These are phyloP conservation scores for Phialophora tarda DNA, from an alignment of 2,329 filamentous ascomycete genomes.

Conservation along the genomic window DNA sequence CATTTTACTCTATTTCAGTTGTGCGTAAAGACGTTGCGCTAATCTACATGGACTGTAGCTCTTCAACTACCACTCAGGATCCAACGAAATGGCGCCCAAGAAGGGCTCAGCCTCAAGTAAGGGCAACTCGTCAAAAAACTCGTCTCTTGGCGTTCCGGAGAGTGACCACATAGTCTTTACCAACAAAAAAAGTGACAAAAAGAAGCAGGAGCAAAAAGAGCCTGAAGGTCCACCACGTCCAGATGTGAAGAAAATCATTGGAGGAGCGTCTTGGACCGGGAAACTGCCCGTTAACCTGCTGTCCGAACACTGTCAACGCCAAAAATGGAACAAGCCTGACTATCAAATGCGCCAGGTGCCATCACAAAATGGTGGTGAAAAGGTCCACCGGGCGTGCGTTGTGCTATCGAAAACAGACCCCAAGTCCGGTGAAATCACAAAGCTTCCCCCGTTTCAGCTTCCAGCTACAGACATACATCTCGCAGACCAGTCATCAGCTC, in stretches of 20 bases:
- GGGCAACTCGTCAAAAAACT: constrained; percentile 32
- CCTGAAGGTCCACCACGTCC: constrained; percentile 55
- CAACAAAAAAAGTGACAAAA: constrained; percentile 35
- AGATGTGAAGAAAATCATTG: constrained; percentile 77
- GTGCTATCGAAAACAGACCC: constrained; percentile 74
- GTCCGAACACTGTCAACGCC: constrained; percentile 92
- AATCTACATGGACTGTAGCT: not conserved
- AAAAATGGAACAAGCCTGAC: constrained; percentile 92
- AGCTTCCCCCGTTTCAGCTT: constrained; percentile 80
- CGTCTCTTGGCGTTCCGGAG: constrained; percentile 30
- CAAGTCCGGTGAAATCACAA: constrained; percentile 79
- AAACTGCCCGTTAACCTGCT: constrained; percentile 94
- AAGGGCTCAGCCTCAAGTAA: constrained; percentile 33
- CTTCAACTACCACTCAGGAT: not conserved
- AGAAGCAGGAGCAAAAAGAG: constrained; percentile 42
- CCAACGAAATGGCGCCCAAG: constrained; percentile 35
- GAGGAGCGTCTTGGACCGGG: constrained; percentile 94
- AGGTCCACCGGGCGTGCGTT: constrained; percentile 77
- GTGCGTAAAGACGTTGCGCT: not conserved
- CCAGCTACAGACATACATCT: constrained; percentile 77
- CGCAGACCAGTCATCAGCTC: constrained; percentile 74
- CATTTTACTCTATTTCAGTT: not conserved
- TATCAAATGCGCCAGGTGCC: constrained; percentile 63
- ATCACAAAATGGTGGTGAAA: constrained; percentile 49
- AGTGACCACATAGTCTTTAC: constrained; percentile 44